These are phyloP conservation scores for Colletotrichum tamarilloi DNA, from an alignment of 2,329 filamentous ascomycete genomes.

Conservation along the genomic window DNA sequence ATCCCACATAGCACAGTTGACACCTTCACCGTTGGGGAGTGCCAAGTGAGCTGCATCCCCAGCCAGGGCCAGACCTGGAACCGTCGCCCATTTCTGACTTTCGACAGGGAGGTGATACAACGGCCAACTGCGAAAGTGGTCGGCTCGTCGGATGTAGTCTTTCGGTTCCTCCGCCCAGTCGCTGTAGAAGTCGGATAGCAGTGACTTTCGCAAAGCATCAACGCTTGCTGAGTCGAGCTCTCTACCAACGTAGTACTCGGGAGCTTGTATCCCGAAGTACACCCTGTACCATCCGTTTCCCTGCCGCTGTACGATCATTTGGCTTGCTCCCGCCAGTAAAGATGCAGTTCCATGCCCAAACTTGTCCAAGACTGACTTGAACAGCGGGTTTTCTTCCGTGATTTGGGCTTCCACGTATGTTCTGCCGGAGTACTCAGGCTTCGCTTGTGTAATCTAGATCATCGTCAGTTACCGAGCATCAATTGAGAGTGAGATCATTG, in stretches of 20 bases:
- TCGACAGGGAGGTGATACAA: background rate
- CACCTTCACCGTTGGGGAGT: constrained; percentile 58
- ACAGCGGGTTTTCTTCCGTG: background rate
- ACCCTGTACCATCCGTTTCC: background rate
- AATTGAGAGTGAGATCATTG: background rate
- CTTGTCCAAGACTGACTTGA: background rate
- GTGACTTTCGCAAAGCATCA: background rate
- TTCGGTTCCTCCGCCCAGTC: background rate
- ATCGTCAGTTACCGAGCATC: background rate
- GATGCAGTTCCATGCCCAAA: background rate
- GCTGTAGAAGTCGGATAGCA: background rate
- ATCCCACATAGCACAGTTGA: constrained; percentile 60
- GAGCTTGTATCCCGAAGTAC: background rate
- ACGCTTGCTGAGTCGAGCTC: background rate
- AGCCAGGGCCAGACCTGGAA: constrained; percentile 55
- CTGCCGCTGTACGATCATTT: background rate
- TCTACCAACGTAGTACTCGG: background rate
- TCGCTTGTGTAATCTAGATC: background rate
- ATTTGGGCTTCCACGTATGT: background rate
- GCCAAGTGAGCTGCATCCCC: constrained; percentile 62
- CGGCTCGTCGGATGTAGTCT: background rate
- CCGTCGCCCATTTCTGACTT: constrained; percentile 46
- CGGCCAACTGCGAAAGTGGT: background rate
- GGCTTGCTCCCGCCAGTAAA: background rate
- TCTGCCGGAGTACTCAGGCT: background rate